Base-by-base conservation (phyloP, 345 rosid genomes). In the Camelina sativa region DNA sequence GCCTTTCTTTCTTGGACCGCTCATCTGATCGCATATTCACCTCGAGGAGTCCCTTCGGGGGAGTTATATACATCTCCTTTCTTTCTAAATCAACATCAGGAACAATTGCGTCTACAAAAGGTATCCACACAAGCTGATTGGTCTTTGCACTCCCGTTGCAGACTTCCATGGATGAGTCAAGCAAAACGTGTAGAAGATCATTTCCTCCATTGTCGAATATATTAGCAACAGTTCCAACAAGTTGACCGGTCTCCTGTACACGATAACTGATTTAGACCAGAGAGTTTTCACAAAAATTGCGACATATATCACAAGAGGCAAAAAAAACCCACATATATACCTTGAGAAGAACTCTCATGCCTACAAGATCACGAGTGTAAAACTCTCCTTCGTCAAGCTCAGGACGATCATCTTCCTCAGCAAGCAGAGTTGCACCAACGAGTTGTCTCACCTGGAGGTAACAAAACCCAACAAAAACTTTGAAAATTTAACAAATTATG, bases 31-130 rank as follows among this genome's bases (percentile, higher is more conserved):
- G 94, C 15, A 88, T 48, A 61, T 93, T 93, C 62, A 91, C 82
- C 86, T 86, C 88, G 2, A 93, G 92, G 23, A 93, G 96, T 67
- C 98, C 98, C 74, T 86, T 88, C 2, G 98, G 97, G 7, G 98
- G 98, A 54, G 90, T 82, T 52, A 93, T 91, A 59, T 79, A 70
- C 88, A 93, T 86, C 84, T 91, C 97, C 61, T 68, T 82, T 82
- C 83, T 86, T 11, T 53, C 76, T 80, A 87, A 71, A 76, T 93
- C 88, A 80, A 91, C 90, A 72, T 85, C 85, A 16, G 97, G 98
- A 72, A 93, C 98, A 78, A 93, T 93, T 47, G 89, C 89, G 52
- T 87, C 89, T 2, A 89, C 96, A 66, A 93, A 93, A 15, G 98
- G 98, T 48, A 91, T 80, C 98, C 96, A 93, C 28, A 85, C 88